phyloP scores from a whole-genome alignment of 2,329 filamentous ascomycete genomes.

The Aspergillus latus region DNA sequence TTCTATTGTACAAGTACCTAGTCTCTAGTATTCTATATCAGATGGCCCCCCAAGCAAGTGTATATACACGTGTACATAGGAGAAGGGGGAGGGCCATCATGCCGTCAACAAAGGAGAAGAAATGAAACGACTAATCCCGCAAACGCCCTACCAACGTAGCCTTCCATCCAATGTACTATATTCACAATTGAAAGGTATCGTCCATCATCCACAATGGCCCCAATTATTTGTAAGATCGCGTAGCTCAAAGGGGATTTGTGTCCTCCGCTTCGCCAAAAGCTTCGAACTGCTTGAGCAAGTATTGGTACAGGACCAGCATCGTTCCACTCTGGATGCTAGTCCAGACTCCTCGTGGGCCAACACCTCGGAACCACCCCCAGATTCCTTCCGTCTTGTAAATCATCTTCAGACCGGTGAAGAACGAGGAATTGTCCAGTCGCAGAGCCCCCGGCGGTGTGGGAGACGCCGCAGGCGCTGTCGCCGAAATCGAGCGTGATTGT shows the following conservation, averaged over 20 bases:
- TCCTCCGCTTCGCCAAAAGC: conserved; percentile 39
- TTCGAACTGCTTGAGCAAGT: conserved; percentile 75
- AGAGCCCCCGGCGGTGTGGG: conserved; percentile 75
- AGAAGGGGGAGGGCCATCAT: conserved; percentile 9
- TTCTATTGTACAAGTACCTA: conserved; percentile 12
- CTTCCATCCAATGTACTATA: conserved; percentile 27
- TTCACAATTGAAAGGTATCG: conserved; percentile 16
- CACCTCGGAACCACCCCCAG: conserved; percentile 88
- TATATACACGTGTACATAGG: conserved; percentile 13
- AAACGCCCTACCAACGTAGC: conserved; percentile 18
- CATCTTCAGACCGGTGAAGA: conserved; percentile 76
- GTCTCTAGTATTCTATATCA: conserved; percentile 11
- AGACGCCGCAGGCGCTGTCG: conserved; percentile 82
- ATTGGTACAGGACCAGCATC: conserved; percentile 95
- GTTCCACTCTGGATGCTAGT: conserved; percentile 95
- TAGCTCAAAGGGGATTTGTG: conserved; percentile 19
- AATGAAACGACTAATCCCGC: conserved; percentile 9
- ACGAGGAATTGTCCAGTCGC: conserved; percentile 83
- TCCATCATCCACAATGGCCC: not conserved
- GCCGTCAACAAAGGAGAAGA: conserved; percentile 11
- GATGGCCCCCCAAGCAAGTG: conserved; percentile 1
- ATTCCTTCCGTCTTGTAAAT: conserved; percentile 91
- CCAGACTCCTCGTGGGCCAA: conserved; percentile 91
- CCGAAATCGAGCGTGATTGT: conserved; percentile 77
- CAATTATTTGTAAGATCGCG: not conserved